phyloP scores from a whole-genome alignment of 176 grass and related monocot species.

The Musa itinerans region DNA sequence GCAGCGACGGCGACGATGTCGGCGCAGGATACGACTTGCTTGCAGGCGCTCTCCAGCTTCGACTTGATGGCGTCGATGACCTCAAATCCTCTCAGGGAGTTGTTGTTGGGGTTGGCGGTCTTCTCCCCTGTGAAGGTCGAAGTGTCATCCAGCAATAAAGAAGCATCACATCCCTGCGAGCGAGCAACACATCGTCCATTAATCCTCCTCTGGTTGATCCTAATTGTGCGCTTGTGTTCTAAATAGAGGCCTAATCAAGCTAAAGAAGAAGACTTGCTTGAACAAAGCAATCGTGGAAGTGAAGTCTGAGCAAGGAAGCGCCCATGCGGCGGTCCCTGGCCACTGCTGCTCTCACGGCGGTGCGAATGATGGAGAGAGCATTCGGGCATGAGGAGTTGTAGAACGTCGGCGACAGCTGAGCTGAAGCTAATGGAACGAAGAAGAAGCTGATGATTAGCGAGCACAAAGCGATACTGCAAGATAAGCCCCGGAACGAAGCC shows the following conservation, averaged over 20 bases:
- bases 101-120: not conserved
- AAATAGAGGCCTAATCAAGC: not conserved
- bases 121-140: conserved; percentile 8
- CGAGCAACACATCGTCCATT: not conserved
- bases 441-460: not conserved
- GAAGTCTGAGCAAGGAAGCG: not conserved
- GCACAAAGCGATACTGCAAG: not conserved
- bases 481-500: not conserved
- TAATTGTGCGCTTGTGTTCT: not conserved
- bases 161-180: not conserved
- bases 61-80: conserved; percentile 6
- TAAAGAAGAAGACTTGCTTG: not conserved
- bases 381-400: conserved; percentile 22
- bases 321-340: not conserved
- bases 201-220: not conserved
- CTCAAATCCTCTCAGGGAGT: conserved; percentile 5
- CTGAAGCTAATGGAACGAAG: conserved; percentile 13
- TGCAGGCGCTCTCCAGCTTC: not conserved
- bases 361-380: not conserved
- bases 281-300: conserved; percentile 8
- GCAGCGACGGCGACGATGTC: not conserved
- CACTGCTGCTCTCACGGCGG: not conserved
- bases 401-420: conserved; percentile 67
- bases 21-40: not conserved
- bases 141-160: conserved; percentile 3